Conservation (phyloP, 331 rosid genomes). For the Quercus phellos region DNA sequence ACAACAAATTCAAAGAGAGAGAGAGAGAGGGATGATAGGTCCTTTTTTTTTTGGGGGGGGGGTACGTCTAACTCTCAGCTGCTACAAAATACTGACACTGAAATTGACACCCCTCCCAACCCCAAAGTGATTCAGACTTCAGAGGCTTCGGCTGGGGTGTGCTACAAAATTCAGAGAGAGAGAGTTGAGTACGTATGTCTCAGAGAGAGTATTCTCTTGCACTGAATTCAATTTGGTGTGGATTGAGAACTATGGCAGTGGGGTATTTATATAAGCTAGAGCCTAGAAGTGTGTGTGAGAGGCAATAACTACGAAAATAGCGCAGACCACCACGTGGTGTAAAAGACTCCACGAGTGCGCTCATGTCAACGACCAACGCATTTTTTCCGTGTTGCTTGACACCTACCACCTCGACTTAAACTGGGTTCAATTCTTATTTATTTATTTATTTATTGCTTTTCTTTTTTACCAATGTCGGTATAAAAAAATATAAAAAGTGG, state of each 20-base stretch:
- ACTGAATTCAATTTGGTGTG: constrained; percentile 12
- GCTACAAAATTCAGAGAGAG: constrained; percentile 11
- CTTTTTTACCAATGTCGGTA: no score
- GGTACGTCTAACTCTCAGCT: not conserved
- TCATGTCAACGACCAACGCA: constrained; percentile 6
- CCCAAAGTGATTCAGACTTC: constrained; percentile 5
- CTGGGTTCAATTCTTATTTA: not conserved
- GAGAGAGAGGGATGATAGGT: not conserved
- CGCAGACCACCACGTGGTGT: constrained; percentile 13
- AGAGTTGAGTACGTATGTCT: not conserved
- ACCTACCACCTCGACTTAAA: constrained; percentile 7
- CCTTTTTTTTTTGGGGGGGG: not conserved
- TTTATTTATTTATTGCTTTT: not conserved
- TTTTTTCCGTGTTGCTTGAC: not conserved
- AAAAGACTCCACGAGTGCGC: not conserved
- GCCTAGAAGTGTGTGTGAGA: no score
- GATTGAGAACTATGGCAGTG: not conserved
- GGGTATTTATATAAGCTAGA: constrained; percentile 20
- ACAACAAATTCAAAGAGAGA: not conserved
- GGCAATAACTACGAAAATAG: no score
- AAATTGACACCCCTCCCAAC: constrained; percentile 27
- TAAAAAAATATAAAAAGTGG: no score
- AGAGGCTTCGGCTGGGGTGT: not conserved
- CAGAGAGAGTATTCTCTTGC: not conserved
- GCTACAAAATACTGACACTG: not conserved